Evolutionary conservation across 352 stramenopile species (phyloP), one percentile per base, ranked within the genome.

Genomic region (Globisporangium nunn): DNA sequence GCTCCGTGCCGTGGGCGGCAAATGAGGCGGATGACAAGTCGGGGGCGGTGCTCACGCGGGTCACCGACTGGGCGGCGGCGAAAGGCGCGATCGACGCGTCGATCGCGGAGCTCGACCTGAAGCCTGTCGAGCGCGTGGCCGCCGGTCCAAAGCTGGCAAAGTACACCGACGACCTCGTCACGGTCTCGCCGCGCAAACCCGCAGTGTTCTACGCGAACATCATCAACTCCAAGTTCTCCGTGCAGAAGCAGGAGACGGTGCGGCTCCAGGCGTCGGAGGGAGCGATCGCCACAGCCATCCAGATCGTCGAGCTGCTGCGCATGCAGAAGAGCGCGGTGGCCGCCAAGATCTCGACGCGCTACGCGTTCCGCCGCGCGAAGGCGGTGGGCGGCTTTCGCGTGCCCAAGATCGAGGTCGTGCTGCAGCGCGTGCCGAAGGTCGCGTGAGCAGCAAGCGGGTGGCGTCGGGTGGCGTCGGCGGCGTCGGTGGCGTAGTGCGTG

Each of bases 181-280:
- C 78, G 0, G 72, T 91, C 7, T 88, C 78, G 23, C 80, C 62
- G 12, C 71, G 74, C 52, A 91, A 89, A 61, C 77, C 81, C 10
- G 71, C 81, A 68, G 81, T 74, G 43, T 91, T 91, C 63, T 91
- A 91, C 55, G 81, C 77, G 18, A 89, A 82, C 56, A 82, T 90
- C 54, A 83, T 91, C 61, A 87, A 72, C 61, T 87, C 75, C 54
- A 91, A 91, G 68, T 88, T 91, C 52, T 70, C 64, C 40, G 69
- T 80, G 48, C 81, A 91, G 50, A 81, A 85, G 56, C 78, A 88
- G 49, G 66, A 81, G 39, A 75, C 52, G 10, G 57, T 91, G 43
- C 75, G 79, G 17, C 66, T 91, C 15, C 78, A 89, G 58, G 81
- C 81, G 39, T 76, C 75, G 15, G 77, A 91, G 56, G 65, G 55